phyloP scores from a whole-genome alignment of 495 filamentous ascomycete species.

The Saxispiralis lemnorum region DNA sequence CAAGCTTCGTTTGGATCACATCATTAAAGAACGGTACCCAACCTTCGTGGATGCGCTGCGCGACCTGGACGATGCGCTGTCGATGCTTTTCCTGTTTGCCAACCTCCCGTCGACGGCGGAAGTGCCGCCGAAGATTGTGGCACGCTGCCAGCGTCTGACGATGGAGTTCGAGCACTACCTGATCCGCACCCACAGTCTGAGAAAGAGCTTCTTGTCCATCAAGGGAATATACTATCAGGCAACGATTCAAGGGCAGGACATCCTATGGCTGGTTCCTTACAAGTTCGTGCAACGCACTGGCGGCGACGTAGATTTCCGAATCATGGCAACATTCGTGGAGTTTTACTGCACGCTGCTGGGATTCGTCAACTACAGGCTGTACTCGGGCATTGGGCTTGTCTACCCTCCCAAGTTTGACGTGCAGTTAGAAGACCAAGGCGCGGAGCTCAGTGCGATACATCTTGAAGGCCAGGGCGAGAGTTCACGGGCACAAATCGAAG shows the following conservation, averaged over 20 bases:
- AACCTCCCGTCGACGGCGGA: slow-evolving; percentile 78
- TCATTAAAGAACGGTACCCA: slow-evolving; percentile 94
- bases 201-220: slow-evolving; percentile 92
- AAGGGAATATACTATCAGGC: slow-evolving; percentile 99
- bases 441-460: slow-evolving; percentile 79
- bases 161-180: slow-evolving; percentile 96
- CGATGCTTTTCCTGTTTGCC: slow-evolving; percentile 90
- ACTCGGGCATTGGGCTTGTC: slow-evolving; percentile 73
- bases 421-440: slow-evolving; percentile 69
- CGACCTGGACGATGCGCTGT: slow-evolving; percentile 91
- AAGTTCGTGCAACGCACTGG: slow-evolving; percentile 86
- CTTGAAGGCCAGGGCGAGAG: slow-evolving; percentile 51
- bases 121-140: slow-evolving; percentile 82
- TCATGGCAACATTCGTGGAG: slow-evolving; percentile 97
- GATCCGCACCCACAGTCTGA: slow-evolving; percentile 71
- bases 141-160: slow-evolving; percentile 74
- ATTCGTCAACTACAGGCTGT: slow-evolving; percentile 88
- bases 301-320: slow-evolving; percentile 87
- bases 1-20: slow-evolving; percentile 77
- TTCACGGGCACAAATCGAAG: slow-evolving; percentile 16
- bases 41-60: slow-evolving; percentile 88
- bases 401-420: slow-evolving; percentile 91
- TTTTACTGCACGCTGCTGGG: slow-evolving; percentile 93
- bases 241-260: slow-evolving; percentile 92
- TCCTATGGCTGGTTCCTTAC: slow-evolving; percentile 93